Base-by-base conservation (phyloP, 495 filamentous ascomycete genomes). In the Aspergillus bertholletiae region DNA sequence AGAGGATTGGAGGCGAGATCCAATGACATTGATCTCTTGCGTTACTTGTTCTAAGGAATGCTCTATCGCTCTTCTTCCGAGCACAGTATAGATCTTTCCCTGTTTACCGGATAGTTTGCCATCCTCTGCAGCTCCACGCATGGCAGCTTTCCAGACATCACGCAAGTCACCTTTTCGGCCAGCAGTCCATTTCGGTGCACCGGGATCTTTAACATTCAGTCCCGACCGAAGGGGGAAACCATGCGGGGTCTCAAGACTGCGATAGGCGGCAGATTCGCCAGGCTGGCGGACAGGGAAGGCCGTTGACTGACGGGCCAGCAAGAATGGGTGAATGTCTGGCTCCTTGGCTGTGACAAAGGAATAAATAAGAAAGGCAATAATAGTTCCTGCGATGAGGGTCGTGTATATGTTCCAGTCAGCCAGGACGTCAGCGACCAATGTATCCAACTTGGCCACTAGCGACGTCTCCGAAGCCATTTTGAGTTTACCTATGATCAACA, bases 121-220 rank as follows among this genome's bases (percentile, higher is more conserved):
- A 30, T 85, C 82, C 21, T 80, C 77, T 49, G 86, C 68, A 4
- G 75, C 72, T 35, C 89, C 89, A 37, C 78, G 78, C 15, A 88
- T 72, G 37, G 87, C 89, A 63, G 84, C 77, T 52, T 85, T 86
- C 94, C 94, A 99, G 44, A 99, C 78, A 68, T 99, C 94, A 44
- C 94, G 82, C 53, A 99, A 76, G 58, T 99, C 94, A 17, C 94
- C 94, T 67, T 94, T 85, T 59, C 87, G 82, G 20, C 92, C 92
- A 54, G 77, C 78, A 0, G 84, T 77, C 87, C 92, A 97, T 69
- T 88, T 88, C 17, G 89, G 87, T 22, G 85, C 85, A 7, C 87
- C 88, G 1, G 89, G 78, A 35, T 92, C 88, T 66, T 90, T 92
- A 21, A 99, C 88, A 59, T 87, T 88, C 43, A 99, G 76, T 13